Conservation (phyloP, 805 yeast species). For the Schwanniomyces sp. region DNA sequence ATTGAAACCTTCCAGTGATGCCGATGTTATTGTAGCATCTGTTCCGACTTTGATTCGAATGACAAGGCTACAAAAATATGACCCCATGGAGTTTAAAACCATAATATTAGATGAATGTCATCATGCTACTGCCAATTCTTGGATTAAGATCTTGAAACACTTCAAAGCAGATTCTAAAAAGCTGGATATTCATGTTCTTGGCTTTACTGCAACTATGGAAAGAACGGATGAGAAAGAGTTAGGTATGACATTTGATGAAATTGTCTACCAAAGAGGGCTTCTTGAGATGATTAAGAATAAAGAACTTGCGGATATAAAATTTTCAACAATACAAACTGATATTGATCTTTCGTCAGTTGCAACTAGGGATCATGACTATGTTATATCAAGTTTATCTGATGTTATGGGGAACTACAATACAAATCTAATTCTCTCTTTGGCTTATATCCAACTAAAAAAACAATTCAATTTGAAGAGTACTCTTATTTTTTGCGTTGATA, state of each 20-base stretch:
- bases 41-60: conserved; percentile 59
- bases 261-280: conserved; percentile 68
- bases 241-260: conserved; percentile 62
- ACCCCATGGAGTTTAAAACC: conserved; percentile 63
- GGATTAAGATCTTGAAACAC: conserved; percentile 55
- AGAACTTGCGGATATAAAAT: conserved; percentile 68
- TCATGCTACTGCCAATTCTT: conserved; percentile 77
- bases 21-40: conserved; percentile 76
- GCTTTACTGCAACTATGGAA: conserved; percentile 86
- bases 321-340: conserved; percentile 56
- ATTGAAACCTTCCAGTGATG: conserved; percentile 36
- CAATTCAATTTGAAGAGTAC: conserved; percentile 54
- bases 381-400: conserved; percentile 46
- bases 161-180: conserved; percentile 49
- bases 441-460: conserved; percentile 40
- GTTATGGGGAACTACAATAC: conserved; percentile 55
- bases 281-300: conserved; percentile 64
- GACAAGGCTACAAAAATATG: conserved; percentile 50
- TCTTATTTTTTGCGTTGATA: conserved; percentile 74
- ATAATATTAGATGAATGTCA: conserved; percentile 91
- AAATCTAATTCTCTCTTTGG: conserved; percentile 58
- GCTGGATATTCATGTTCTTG: conserved; percentile 59
- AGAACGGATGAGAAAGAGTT: conserved; percentile 70
- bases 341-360: conserved; percentile 41
- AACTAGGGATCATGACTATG: conserved; percentile 52